A percentile compares a stretch with the other conserved stretches of the same genome.
Conservation (phyloP, 768 basidiomycete species). For the Clavulina sp. region DNA sequence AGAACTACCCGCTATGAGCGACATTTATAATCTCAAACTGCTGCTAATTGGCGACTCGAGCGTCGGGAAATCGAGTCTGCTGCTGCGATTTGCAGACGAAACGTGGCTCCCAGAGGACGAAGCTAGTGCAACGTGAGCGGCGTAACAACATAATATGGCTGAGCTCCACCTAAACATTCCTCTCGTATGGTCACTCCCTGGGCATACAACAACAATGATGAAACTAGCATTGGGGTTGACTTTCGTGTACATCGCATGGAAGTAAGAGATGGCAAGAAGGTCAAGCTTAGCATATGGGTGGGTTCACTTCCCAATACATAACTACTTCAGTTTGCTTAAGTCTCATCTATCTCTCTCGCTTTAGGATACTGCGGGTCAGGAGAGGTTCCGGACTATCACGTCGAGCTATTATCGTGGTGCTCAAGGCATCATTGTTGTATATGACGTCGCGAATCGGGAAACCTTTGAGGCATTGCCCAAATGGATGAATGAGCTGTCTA, state of each 20-base stretch:
- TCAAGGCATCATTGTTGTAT: slow-evolving; percentile 43
- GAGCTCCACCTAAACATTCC: too few relatives aligned
- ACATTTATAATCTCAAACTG: slow-evolving; percentile 1
- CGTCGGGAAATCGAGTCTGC: slow-evolving; percentile 27
- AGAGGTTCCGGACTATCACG: slow-evolving; percentile 90
- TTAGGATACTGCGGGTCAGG: slow-evolving; percentile 91
- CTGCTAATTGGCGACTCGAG: slow-evolving; percentile 16
- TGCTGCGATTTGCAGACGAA: slow-evolving; percentile 30
- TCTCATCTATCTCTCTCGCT: neutral
- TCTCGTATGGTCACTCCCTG: too few relatives aligned
- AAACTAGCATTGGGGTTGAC: neutral
- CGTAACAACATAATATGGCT: neutral
- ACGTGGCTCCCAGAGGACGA: slow-evolving; percentile 24
- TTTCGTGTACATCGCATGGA: slow-evolving; percentile 71
- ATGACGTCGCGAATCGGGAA: slow-evolving; percentile 84
- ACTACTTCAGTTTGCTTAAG: neutral
- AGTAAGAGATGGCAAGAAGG: slow-evolving; percentile 50
- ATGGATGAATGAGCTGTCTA: slow-evolving; percentile 63
- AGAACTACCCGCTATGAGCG: too few relatives aligned
- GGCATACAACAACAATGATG: too few relatives aligned
- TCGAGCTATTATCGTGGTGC: slow-evolving; percentile 75
- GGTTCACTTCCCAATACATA: slow-evolving; percentile 19
- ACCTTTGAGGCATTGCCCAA: slow-evolving; percentile 87
- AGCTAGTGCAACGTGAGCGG: slow-evolving; percentile 13
- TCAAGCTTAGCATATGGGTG: slow-evolving; percentile 96